Percentiles rank a stretch among this genome's conserved stretches.
Evolutionary conservation across 2,329 filamentous ascomycete genomes (phyloP).

Genomic region (Ascochyta viciae-villosae): DNA sequence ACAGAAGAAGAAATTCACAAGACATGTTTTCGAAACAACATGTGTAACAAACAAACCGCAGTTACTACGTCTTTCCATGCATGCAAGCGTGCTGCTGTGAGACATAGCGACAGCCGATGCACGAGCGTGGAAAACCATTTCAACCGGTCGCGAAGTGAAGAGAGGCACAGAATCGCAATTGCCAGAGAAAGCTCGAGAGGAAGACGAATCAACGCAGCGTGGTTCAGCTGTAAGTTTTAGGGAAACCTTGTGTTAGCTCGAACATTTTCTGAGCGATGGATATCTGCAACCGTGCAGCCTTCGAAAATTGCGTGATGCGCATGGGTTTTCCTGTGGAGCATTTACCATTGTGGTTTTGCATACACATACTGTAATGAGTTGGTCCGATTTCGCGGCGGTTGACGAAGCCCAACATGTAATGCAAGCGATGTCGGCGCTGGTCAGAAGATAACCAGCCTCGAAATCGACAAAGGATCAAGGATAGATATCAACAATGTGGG

Average conservation of each 20-base stretch:
- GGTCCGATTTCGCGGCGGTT: background rate
- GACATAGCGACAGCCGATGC: slow-evolving; percentile 28
- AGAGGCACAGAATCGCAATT: background rate
- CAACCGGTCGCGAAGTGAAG: background rate
- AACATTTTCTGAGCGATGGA: too few relatives aligned
- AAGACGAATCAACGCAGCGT: too few relatives aligned
- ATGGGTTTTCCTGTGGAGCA: too few relatives aligned
- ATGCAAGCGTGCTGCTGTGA: slow-evolving; percentile 29
- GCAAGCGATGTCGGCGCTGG: background rate
- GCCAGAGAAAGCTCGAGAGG: too few relatives aligned
- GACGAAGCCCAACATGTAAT: background rate
- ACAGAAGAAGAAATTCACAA: slow-evolving; percentile 1
- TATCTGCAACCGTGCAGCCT: too few relatives aligned
- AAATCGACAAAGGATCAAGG: background rate
- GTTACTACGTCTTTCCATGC: slow-evolving; percentile 8
- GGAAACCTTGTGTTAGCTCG: too few relatives aligned
- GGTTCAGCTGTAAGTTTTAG: too few relatives aligned
- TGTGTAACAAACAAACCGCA: slow-evolving; percentile 38
- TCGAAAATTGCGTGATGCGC: too few relatives aligned
- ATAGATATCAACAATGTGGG: background rate
- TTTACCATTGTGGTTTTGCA: too few relatives aligned
- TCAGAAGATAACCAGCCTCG: background rate
- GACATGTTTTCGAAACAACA: slow-evolving; percentile 25
- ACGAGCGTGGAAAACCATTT: slow-evolving; percentile 12
- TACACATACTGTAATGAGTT: too few relatives aligned